Evolutionary conservation across 2,329 filamentous ascomycete genomes (phyloP).

Genomic region (Ascochyta pisi): DNA sequence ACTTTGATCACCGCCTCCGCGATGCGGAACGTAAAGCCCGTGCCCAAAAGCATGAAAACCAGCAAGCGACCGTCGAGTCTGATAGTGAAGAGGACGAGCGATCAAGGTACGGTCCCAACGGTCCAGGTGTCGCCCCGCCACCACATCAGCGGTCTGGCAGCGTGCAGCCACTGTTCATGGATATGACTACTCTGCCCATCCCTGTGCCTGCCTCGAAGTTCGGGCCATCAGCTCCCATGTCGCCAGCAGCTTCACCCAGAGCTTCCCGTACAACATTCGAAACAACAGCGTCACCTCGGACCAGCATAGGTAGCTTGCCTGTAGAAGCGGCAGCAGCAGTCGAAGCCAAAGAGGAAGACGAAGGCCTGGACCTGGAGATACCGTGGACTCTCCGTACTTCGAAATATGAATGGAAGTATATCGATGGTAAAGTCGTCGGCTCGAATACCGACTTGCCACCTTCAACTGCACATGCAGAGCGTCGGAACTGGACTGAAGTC

Average conservation of each 20-base stretch:
- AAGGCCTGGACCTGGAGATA: constrained; percentile 42
- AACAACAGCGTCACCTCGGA: constrained; percentile 31
- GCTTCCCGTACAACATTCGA: constrained; percentile 26
- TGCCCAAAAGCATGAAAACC: constrained; percentile 33
- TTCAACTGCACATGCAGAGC: constrained; percentile 37
- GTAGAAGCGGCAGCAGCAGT: constrained; percentile 41
- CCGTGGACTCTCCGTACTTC: constrained; percentile 46
- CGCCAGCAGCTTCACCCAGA: constrained; percentile 33
- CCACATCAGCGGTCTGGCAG: constrained; percentile 27
- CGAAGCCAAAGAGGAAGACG: constrained; percentile 41
- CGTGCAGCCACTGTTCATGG: constrained; percentile 40
- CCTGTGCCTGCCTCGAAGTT: constrained; percentile 27
- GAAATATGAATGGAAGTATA: constrained; percentile 44
- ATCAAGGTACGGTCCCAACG: constrained; percentile 20
- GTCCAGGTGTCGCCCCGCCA: constrained; percentile 17
- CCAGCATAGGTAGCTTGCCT: constrained; percentile 36
- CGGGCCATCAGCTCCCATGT: constrained; percentile 33
- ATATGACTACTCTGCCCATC: constrained; percentile 31
- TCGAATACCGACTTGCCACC: constrained; percentile 39
- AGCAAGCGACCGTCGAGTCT: constrained; percentile 46
- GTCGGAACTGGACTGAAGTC: constrained; percentile 46
- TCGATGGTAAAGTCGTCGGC: constrained; percentile 41
- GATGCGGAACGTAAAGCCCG: constrained; percentile 32
- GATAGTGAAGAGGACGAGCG: constrained; percentile 42
- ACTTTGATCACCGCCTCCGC: constrained; percentile 38